These are phyloP conservation scores for Calonectria henricotiae DNA, from an alignment of 2,329 filamentous ascomycete genomes.

Conservation along the genomic window DNA sequence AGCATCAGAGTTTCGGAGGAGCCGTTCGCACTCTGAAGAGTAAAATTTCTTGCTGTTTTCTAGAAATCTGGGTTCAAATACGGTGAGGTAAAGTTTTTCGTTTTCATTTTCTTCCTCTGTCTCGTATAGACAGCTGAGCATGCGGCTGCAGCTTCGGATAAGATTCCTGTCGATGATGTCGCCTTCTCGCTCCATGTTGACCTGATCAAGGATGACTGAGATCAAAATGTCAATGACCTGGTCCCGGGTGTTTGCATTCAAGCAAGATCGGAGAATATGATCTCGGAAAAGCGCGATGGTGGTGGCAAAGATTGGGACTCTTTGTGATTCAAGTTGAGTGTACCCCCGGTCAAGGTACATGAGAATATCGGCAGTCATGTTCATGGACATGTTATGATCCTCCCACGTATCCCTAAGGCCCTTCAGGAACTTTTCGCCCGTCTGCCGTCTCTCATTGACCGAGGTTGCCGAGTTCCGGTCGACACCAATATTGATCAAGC, in stretches of 20 bases:
- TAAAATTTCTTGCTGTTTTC: slow-evolving; percentile 83
- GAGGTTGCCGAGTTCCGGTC: slow-evolving; percentile 73
- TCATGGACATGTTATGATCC: slow-evolving; percentile 93
- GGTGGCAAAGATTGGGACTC: slow-evolving; percentile 85
- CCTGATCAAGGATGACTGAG: slow-evolving; percentile 88
- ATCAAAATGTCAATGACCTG: slow-evolving; percentile 84
- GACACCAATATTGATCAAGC: slow-evolving; percentile 75
- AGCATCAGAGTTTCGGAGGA: slow-evolving; percentile 86
- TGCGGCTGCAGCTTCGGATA: slow-evolving; percentile 87
- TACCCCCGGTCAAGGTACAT: slow-evolving; percentile 98
- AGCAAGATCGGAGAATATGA: slow-evolving; percentile 79
- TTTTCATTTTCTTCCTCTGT: slow-evolving; percentile 83
- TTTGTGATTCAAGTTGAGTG: slow-evolving; percentile 75
- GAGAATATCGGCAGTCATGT: slow-evolving; percentile 95
- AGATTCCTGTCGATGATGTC: slow-evolving; percentile 89
- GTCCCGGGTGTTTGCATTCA: slow-evolving; percentile 64
- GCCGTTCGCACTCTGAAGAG: slow-evolving; percentile 78
- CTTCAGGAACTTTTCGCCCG: slow-evolving; percentile 87
- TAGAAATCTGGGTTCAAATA: slow-evolving; percentile 87
- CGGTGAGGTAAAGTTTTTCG: slow-evolving; percentile 86
- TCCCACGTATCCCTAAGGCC: slow-evolving; percentile 86
- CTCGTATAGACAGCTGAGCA: slow-evolving; percentile 92
- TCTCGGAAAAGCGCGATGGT: slow-evolving; percentile 93
- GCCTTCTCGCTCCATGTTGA: slow-evolving; percentile 92
- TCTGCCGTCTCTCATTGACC: slow-evolving; percentile 83